Percentiles rank a stretch among this genome's conserved stretches.
Conservation (phyloP, 1,284 basidiomycete species). For the Ceratobasidium sp. region DNA sequence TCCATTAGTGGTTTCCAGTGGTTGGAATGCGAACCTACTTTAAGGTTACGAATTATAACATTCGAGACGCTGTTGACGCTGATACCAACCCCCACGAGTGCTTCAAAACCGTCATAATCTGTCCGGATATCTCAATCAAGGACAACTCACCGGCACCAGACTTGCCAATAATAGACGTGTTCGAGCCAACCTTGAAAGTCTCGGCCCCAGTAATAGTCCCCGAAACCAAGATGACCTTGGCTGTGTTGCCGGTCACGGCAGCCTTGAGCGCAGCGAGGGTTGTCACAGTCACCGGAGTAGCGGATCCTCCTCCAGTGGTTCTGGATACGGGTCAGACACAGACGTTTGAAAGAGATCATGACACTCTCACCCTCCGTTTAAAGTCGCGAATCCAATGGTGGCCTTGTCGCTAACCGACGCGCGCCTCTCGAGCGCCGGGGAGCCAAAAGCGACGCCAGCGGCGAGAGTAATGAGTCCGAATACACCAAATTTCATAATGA, state of each 20-base stretch:
- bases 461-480: background rate
- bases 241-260: conserved; percentile 60
- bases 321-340: background rate
- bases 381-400: conserved; percentile 25
- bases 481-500: conserved; percentile 1
- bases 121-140: background rate
- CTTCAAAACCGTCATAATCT: background rate
- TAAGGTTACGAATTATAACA: conserved; percentile 65
- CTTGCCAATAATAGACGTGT: conserved; percentile 60
- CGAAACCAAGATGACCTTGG: conserved; percentile 63
- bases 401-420: conserved; percentile 20
- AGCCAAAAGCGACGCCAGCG: conserved; percentile 7
- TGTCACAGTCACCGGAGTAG: conserved; percentile 24
- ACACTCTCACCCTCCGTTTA: conserved; percentile 17
- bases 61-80: conserved; percentile 61
- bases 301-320: conserved; percentile 34
- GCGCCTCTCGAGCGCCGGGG: background rate
- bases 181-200: conserved; percentile 61
- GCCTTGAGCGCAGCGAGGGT: conserved; percentile 57
- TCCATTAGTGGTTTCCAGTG: background rate
- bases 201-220: conserved; percentile 61
- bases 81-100: conserved; percentile 60
- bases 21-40: conserved; percentile 55
- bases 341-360: background rate
- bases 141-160: conserved; percentile 50